Evolutionary conservation across 345 rosid species (phyloP).

Genomic region (Citrus medica): DNA sequence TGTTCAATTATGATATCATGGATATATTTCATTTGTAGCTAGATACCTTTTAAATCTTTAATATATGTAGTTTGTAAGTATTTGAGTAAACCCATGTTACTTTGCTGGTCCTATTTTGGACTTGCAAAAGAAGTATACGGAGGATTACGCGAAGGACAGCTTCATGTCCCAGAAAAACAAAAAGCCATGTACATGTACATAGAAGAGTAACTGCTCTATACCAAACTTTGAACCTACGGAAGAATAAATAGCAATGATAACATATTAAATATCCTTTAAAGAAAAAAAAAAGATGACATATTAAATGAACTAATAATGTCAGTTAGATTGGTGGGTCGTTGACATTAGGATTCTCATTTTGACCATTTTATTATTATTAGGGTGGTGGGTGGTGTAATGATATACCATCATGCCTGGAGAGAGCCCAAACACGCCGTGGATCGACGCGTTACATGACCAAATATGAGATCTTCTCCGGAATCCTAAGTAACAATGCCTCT

Average conservation of each 20-base stretch:
- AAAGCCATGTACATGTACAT: neutral
- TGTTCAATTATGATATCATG: too few species aligned
- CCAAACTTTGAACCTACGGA: conserved; percentile 9
- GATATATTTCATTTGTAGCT: too few species aligned
- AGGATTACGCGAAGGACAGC: neutral
- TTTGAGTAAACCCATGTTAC: too few species aligned
- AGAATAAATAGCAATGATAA: neutral
- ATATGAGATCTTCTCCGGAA: conserved; percentile 66
- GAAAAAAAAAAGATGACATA: too few species aligned
- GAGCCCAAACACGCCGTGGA: conserved; percentile 75
- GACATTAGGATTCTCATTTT: conserved; percentile 3
- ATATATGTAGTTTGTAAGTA: too few species aligned
- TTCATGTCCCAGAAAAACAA: neutral
- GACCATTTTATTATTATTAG: conserved; percentile 19
- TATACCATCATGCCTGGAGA: conserved; percentile 61
- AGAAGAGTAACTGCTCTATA: neutral
- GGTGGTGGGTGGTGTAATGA: conserved; percentile 99
- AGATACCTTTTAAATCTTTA: too few species aligned
- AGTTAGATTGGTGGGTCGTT: conserved; percentile 16
- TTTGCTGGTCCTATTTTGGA: too few species aligned
- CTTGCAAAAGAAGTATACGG: neutral
- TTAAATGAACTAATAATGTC: neutral
- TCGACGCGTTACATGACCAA: conserved; percentile 76
- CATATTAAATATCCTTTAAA: neutral
- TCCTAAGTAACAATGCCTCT: conserved; percentile 72